Base-by-base conservation (phyloP, 495 filamentous ascomycete genomes). In the Penicillium silybi region DNA sequence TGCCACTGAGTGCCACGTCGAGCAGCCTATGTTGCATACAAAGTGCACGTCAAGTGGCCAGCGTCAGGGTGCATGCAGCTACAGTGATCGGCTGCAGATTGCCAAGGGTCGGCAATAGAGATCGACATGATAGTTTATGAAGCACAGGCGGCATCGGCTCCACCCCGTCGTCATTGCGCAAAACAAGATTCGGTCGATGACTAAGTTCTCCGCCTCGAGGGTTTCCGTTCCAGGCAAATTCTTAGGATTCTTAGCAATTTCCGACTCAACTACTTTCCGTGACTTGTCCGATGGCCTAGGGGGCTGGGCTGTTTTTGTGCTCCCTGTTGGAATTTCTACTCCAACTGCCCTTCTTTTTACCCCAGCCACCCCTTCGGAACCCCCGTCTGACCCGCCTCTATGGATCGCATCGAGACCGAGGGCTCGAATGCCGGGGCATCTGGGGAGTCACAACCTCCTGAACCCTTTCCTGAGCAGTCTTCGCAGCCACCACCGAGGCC, bases 391-490 rank as follows among this genome's bases (percentile, higher is more conserved):
- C 7, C 43, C 29, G n/a, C 41, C 48, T 18, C 22, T 41, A 76
- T 76, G 73, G 71, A 76, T 73, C 71, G 54, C 56, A 77, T 74
- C 56, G 72, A 74, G 64, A 62, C 65, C 20, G 32, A 58, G 44
- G 65, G 61, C 46, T 57, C 52, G 13, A 46, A 49, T 27, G 25
- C 54, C 29, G 48, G 41, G 50, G 35, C 50, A 37, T 42, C 47
- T n/a, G n/a, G n/a, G 29, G 52, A 44, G 13, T 22, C 26, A 19
- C 17, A 34, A 19, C 0, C 37, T 26, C 1, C 29, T 4, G 29
- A 32, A 13, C 58, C 58, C 17, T 32, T 56, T 26, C 35, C 42
- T 42, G 41, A 59, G 54, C 13, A 38, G 27, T 13, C 58, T 29
- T 41, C 59, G 19, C 9, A 13, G 9, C 8, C 29, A 13, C 25